Conservation (phyloP, 257 asterid genomes). For the Coffea canephora region DNA sequence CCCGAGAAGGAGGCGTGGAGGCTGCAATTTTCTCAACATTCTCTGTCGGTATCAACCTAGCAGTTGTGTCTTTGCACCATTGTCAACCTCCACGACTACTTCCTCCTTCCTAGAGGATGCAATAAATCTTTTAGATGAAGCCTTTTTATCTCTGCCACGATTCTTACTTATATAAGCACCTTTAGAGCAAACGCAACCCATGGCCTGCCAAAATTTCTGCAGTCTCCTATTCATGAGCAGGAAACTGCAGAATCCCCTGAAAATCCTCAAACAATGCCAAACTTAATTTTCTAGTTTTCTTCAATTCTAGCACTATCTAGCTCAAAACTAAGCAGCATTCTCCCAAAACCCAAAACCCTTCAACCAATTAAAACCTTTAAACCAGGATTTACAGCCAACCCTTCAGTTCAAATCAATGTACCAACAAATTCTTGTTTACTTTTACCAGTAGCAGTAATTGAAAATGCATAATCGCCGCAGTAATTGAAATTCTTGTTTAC, state of each 20-base stretch:
- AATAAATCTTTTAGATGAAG: conserved; percentile 48
- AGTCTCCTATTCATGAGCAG: conserved; percentile 48
- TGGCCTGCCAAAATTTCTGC: conserved; percentile 29
- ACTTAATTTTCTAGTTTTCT: conserved; percentile 28
- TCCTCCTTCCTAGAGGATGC: conserved; percentile 55
- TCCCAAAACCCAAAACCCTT: conserved; percentile 24
- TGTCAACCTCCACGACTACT: conserved; percentile 49
- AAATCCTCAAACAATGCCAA: conserved; percentile 30
- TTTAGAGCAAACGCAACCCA: conserved; percentile 91
- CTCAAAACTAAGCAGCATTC: conserved; percentile 38
- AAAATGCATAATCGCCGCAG: no score
- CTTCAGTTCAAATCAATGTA: conserved; percentile 12
- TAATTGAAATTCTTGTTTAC: no score
- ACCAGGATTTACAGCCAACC: conserved; percentile 6
- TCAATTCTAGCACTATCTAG: conserved; percentile 41
- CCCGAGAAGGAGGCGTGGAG: conserved; percentile 54
- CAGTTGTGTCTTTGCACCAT: conserved; percentile 58
- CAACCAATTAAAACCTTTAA: conserved; percentile 16
- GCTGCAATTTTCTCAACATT: conserved; percentile 55
- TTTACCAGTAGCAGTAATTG: no score
- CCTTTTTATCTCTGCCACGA: conserved; percentile 46
- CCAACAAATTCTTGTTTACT: background rate
- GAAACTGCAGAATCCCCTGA: conserved; percentile 36
- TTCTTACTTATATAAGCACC: conserved; percentile 34
- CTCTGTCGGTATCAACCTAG: conserved; percentile 56